Conservation (phyloP, 345 rosid species). For the Melastoma malabathricum region DNA sequence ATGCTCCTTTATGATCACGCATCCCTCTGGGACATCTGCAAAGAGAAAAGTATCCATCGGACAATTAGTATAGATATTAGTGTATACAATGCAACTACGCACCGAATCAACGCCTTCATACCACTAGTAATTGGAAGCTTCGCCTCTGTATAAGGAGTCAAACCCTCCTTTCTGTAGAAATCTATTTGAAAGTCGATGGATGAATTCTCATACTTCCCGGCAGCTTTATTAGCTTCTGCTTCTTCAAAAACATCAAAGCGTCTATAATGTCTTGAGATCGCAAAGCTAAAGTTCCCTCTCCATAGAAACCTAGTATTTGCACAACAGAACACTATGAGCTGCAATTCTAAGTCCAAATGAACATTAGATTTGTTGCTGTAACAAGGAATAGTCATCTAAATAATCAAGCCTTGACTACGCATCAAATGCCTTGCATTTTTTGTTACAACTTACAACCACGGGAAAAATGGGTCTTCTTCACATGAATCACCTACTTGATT, state of each 20-base stretch:
- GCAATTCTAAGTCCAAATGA: too few relatives aligned
- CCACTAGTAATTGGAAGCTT: constrained; percentile 69
- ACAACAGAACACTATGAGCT: too few relatives aligned
- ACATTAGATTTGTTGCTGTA: too few relatives aligned
- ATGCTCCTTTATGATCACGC: constrained; percentile 76
- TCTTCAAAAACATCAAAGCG: constrained; percentile 97
- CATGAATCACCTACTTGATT: too few relatives aligned
- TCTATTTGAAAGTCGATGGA: constrained; percentile 71
- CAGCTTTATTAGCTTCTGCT: constrained; percentile 66
- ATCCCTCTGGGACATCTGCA: constrained; percentile 97
- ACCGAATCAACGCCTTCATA: constrained; percentile 18
- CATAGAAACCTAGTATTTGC: constrained; percentile 36
- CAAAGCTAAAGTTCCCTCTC: constrained; percentile 71
- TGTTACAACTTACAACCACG: too few relatives aligned
- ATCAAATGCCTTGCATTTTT: too few relatives aligned
- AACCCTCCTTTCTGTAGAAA: constrained; percentile 71
- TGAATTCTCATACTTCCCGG: constrained; percentile 60
- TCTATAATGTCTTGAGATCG: constrained; percentile 92
- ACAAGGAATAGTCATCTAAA: too few relatives aligned
- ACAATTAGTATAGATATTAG: background rate
- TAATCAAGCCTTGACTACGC: too few relatives aligned
- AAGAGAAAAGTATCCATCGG: constrained; percentile 6
- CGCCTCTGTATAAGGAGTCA: constrained; percentile 50
- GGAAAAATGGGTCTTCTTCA: too few relatives aligned
- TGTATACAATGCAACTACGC: too few relatives aligned